Evolutionary conservation across 164 flowering plant genomes (phyloP).

Genomic region (Tinospora cordifolia): DNA sequence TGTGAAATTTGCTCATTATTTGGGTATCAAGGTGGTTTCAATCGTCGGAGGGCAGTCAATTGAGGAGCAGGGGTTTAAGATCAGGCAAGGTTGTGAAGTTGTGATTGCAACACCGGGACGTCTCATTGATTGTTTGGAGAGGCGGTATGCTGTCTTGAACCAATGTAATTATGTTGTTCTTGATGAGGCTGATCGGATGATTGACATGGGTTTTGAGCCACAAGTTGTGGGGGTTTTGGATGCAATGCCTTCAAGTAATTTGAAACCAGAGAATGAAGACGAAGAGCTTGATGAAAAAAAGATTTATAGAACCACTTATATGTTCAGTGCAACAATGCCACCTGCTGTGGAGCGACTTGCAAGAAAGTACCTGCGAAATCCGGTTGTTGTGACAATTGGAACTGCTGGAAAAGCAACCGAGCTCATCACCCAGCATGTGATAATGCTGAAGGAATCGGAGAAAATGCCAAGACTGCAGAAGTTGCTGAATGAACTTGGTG

Average conservation of each 20-base stretch:
- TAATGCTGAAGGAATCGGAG: constrained; percentile 72
- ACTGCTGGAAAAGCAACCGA: constrained; percentile 76
- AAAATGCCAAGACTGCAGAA: constrained; percentile 50
- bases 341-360: constrained; percentile 89
- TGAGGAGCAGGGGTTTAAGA: constrained; percentile 77
- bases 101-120: constrained; percentile 92
- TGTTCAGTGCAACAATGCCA: constrained; percentile 98
- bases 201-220: constrained; percentile 94
- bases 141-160: constrained; percentile 69
- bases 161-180: constrained; percentile 89
- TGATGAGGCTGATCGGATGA: constrained; percentile 92
- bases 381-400: constrained; percentile 71
- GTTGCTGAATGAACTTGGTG: constrained; percentile 69
- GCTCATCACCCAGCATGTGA: constrained; percentile 64
- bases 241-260: constrained; percentile 88
- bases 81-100: constrained; percentile 81
- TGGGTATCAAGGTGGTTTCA: constrained; percentile 76
- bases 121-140: constrained; percentile 68
- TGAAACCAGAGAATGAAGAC: constrained; percentile 91
- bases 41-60: constrained; percentile 91
- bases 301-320: constrained; percentile 84
- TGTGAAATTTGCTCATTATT: constrained; percentile 67
- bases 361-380: constrained; percentile 82
- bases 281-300: constrained; percentile 84
- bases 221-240: constrained; percentile 84